Conservation (phyloP, 495 filamentous ascomycete genomes). For the Poronia punctata region DNA sequence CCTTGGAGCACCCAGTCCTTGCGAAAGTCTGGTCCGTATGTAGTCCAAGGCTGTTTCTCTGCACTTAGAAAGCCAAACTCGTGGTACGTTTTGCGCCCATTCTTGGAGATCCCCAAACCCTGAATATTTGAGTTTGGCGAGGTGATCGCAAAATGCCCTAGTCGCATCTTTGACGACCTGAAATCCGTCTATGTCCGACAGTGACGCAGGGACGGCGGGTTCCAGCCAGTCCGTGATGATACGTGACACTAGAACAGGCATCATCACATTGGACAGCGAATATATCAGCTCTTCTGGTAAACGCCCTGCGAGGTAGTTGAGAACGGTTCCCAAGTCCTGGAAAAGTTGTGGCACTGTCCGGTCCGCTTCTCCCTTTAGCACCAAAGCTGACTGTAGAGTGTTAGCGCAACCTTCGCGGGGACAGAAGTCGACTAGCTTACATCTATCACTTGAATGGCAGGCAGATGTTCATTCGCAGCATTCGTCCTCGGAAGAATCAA, state of each 20-base stretch:
- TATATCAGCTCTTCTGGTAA: constrained; percentile 58
- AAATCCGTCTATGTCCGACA: constrained; percentile 63
- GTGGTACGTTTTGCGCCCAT: constrained; percentile 74
- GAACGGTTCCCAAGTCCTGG: constrained; percentile 51
- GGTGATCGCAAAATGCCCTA: constrained; percentile 51
- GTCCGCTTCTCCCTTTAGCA: constrained; percentile 27
- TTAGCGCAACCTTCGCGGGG: constrained; percentile 12
- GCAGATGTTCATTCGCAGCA: constrained; percentile 20
- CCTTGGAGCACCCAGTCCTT: constrained; percentile 54
- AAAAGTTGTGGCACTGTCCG: constrained; percentile 43
- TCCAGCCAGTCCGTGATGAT: constrained; percentile 69
- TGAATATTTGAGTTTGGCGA: constrained; percentile 59
- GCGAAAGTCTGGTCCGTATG: constrained; percentile 59
- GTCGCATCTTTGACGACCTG: constrained; percentile 55
- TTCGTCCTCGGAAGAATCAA: constrained; percentile 46
- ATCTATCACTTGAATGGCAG: constrained; percentile 29
- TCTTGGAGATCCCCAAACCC: constrained; percentile 63
- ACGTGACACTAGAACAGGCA: constrained; percentile 57
- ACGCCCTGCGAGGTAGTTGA: constrained; percentile 56
- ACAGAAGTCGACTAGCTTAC: constrained; percentile 26
- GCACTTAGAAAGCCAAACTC: constrained; percentile 79
- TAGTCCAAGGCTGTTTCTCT: constrained; percentile 68
- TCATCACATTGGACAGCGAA: constrained; percentile 57
- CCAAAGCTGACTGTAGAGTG: constrained; percentile 23
- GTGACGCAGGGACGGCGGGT: constrained; percentile 62